These are phyloP conservation scores for Wilcoxina mikolae DNA, from an alignment of 495 filamentous ascomycete species.

Conservation along the genomic window DNA sequence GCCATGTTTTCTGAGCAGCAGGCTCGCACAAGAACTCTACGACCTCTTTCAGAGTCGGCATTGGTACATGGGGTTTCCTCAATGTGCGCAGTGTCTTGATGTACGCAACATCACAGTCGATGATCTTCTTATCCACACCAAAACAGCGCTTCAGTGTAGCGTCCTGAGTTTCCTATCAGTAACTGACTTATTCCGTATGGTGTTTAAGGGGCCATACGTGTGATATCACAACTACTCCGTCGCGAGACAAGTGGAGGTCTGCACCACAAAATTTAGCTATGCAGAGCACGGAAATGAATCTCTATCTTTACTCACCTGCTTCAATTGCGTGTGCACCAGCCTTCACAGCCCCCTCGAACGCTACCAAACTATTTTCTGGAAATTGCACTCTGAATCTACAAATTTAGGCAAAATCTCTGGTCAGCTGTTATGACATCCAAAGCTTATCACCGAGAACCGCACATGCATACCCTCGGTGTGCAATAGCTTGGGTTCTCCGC, in stretches of 20 bases:
- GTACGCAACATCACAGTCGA: conserved; percentile 61
- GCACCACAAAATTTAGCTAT: conserved; percentile 43
- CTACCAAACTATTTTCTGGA: conserved; percentile 75
- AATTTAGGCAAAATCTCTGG: neutral
- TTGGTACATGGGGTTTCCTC: conserved; percentile 48
- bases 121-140: conserved; percentile 51
- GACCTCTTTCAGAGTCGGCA: conserved; percentile 64
- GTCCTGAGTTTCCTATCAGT: conserved; percentile 41
- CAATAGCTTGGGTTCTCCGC: conserved; percentile 49
- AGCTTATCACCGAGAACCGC: neutral
- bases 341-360: conserved; percentile 56
- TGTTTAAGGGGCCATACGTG: conserved; percentile 43
- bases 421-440: neutral
- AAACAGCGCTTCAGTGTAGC: conserved; percentile 62
- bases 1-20: conserved; percentile 51
- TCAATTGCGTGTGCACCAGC: conserved; percentile 71
- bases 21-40: conserved; percentile 53
- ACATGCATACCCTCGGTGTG: conserved; percentile 57
- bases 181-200: neutral
- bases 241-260: conserved; percentile 66
- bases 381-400: conserved; percentile 44
- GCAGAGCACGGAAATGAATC: conserved; percentile 1
- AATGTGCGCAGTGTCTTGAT: conserved; percentile 53
- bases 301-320: conserved; percentile 34
- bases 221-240: conserved; percentile 71